phyloP scores from a whole-genome alignment of 805 yeast genomes.

The Nakazawaea populi region DNA sequence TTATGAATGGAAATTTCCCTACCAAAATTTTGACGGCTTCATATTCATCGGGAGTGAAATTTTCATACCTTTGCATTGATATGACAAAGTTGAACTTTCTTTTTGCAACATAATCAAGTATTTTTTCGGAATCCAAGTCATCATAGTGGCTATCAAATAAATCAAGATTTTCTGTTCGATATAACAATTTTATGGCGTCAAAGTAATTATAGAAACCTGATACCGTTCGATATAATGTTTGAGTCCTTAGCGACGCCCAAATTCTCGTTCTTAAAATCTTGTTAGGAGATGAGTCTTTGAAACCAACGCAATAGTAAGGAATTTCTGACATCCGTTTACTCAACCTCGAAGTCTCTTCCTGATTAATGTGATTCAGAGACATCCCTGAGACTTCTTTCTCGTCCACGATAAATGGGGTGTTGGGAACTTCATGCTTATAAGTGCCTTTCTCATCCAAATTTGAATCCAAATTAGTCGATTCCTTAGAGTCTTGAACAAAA shows the following conservation, averaged over 20 bases:
- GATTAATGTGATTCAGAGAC: constrained; percentile 4
- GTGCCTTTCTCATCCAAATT: constrained; percentile 37
- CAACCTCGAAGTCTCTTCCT: constrained; percentile 22
- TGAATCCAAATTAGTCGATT: neutral
- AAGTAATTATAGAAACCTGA: constrained; percentile 80
- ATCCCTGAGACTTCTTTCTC: constrained; percentile 11
- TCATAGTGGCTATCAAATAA: constrained; percentile 36
- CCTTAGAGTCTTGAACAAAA: constrained; percentile 71
- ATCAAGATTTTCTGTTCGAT: constrained; percentile 59
- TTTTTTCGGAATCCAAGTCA: constrained; percentile 46
- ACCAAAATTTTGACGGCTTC: constrained; percentile 64
- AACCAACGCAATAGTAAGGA: constrained; percentile 70
- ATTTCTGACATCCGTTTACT: constrained; percentile 49
- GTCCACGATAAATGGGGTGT: neutral
- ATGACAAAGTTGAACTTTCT: constrained; percentile 77
- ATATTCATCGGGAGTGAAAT: constrained; percentile 58
- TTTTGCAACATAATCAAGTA: constrained; percentile 65
- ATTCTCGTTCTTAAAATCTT: constrained; percentile 67
- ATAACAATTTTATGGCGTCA: constrained; percentile 64
- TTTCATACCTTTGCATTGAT: constrained; percentile 80
- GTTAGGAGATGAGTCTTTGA: constrained; percentile 58
- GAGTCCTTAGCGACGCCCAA: constrained; percentile 84
- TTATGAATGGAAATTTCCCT: constrained; percentile 65
- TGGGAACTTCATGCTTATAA: constrained; percentile 3
- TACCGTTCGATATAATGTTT: constrained; percentile 76